Evolutionary conservation across 148 eudicot genomes (phyloP), one percentile per base, ranked within the genome.

Genomic region (Arbutus unedo): DNA sequence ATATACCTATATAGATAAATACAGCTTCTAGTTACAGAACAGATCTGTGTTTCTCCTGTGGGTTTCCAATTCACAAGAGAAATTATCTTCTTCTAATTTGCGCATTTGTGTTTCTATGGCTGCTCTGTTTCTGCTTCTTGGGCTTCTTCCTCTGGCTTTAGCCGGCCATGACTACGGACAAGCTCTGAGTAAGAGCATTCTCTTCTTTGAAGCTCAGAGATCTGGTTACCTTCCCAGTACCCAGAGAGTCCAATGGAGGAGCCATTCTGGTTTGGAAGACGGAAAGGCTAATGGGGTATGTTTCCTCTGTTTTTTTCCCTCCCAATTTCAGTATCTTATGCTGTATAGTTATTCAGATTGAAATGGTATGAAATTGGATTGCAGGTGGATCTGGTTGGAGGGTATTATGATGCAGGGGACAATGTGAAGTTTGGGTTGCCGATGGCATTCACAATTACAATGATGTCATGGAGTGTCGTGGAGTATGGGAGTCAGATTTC

Each of bases 351-450:
- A n/a, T n/a, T 6, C 3, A 8, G 38, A 64, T 23, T 21, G 14
- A 11, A 64, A 23, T 21, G 49, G 48, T 70, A 38, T 70, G 74
- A 10, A 25, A 1, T 3, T 66, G 71, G 71, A 66, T 81, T 83
- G 74, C 82, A 96, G 99, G 95, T 96, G 91, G 90, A 96, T 92
- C 90, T 96, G 83, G 99, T 96, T 0, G 98, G 98, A 94, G 99
- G 99, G 75, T 96, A 96, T 83, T 93, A 96, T 81, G 99, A 96
- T 89, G 99, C 99, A 81, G 99, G 99, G 86, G 99, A 96, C 87
- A 96, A 96, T 87, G 99, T 96, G 84, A 96, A 94, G 87, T 96
- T 96, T 84, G 98, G 99, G 53, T 71, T 96, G 14, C 98, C 99
- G 23, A 94, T 96, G 98, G 99, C 99, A 47, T 96, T 96, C 78